Conservation (phyloP, 1,139 yeast species). For the Ashbya aceris region DNA sequence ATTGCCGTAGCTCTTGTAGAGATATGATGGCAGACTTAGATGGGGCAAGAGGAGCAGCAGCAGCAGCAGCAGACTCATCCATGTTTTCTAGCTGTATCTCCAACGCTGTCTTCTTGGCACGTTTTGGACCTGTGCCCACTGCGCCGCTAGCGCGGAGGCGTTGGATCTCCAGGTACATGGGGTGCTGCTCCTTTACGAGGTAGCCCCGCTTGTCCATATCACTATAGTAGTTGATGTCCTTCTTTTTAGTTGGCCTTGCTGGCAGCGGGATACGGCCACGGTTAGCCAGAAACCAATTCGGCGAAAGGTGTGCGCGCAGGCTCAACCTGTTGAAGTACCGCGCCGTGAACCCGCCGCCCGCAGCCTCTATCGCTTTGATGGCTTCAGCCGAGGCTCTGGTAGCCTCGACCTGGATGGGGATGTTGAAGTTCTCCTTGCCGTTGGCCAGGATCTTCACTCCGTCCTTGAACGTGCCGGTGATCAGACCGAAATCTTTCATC, state of each 20-base stretch:
- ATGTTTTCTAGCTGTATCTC: slow-evolving; percentile 22
- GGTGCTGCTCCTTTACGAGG: slow-evolving; percentile 35
- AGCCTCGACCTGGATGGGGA: slow-evolving; percentile 70
- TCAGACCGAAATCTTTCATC: slow-evolving; percentile 58
- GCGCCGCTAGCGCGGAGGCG: slow-evolving; percentile 20
- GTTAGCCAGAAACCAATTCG: slow-evolving; percentile 55
- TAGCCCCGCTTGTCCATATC: slow-evolving; percentile 70
- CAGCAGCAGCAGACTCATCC: slow-evolving; percentile 4
- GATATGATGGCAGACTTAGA: too few relatives aligned
- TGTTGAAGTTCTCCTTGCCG: slow-evolving; percentile 47
- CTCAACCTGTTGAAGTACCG: slow-evolving; percentile 60
- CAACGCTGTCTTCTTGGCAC: slow-evolving; percentile 19
- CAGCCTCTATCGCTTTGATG: slow-evolving; percentile 57
- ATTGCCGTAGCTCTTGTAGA: too few relatives aligned
- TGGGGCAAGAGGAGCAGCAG: slow-evolving; percentile 1
- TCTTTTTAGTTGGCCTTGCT: slow-evolving; percentile 78
- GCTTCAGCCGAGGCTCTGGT: slow-evolving; percentile 72
- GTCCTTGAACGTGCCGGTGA: slow-evolving; percentile 61
- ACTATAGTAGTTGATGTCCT: slow-evolving; percentile 73
- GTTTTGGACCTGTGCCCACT: slow-evolving; percentile 12
- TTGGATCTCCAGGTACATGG: slow-evolving; percentile 25
- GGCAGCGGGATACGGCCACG: slow-evolving; percentile 76
- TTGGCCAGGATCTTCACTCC: slow-evolving; percentile 79
- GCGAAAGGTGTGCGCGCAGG: slow-evolving; percentile 66
- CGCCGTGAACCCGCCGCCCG: slow-evolving; percentile 68